Base-by-base conservation (phyloP, 495 filamentous ascomycete genomes). In the Xylaria intraflava region DNA sequence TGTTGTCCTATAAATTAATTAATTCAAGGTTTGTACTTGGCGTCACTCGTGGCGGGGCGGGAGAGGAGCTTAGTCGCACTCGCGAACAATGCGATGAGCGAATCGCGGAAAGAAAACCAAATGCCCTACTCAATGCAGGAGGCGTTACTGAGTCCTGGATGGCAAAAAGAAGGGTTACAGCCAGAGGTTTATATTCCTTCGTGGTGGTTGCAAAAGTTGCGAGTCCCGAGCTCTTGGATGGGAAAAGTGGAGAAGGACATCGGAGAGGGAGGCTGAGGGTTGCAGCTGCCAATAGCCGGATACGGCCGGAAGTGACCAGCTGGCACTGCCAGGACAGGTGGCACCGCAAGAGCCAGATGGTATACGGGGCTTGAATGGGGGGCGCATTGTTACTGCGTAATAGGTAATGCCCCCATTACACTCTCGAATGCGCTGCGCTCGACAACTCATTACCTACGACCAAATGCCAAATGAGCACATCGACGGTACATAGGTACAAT, bases 171-270 rank as follows among this genome's bases (percentile, higher is more conserved):
- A 53, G 35, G 31, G 39, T 61, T 61, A 56, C 61, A 56, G 57
- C 46, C 47, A 54, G 29, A 59, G 59, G 51, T 38, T 54, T 58
- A 55, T 46, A 55, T 46, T 46, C 38, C 45, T 53, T 43, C 62
- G 57, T 63, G 49, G 57, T 61, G 63, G 62, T 61, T 61, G 57
- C 56, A 63, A 60, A 65, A 63, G 63, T 63, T 65, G 62, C 39
- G 57, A 57, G 52, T 61, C 60, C 60, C 55, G 40, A 58, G 53
- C 50, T 59, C 54, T 64, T 61, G 62, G 62, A n/a, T 27, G 53
- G 61, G 47, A 64, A 57, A 52, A 61, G 60, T 61, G 57, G 63
- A 40, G 58, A 57, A 24, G 22, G 20, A 16, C 51, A 53, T 40
- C 38, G 46, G 50, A 49, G 53, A 46, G 55, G 47, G 47, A 50